phyloP scores from a whole-genome alignment of 768 basidiomycete genomes.

The Russula abietina region DNA sequence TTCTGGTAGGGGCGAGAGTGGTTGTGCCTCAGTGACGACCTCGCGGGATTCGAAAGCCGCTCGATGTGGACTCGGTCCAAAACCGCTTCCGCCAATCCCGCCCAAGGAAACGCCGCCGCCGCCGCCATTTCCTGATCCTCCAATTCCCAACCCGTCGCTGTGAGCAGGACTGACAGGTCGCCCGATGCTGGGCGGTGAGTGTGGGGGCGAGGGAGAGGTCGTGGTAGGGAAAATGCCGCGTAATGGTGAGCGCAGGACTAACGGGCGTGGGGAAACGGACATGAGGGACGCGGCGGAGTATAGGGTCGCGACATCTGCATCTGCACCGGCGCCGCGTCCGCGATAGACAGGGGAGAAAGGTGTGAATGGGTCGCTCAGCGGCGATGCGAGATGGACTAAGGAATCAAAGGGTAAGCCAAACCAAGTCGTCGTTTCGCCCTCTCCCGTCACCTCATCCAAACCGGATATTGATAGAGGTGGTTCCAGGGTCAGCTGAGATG shows the following conservation, averaged over 20 bases:
- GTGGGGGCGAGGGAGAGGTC: slow-evolving; percentile 20
- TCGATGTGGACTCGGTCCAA: slow-evolving; percentile 34
- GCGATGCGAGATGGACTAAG: slow-evolving; percentile 61
- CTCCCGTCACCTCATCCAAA: slow-evolving; percentile 19
- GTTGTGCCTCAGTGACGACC: slow-evolving; percentile 68
- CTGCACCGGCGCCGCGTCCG: slow-evolving; percentile 38
- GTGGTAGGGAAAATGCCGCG: slow-evolving; percentile 35
- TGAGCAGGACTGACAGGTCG: slow-evolving; percentile 31
- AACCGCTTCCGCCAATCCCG: slow-evolving; percentile 33
- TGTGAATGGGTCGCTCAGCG: slow-evolving; percentile 44
- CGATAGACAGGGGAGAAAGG: slow-evolving; percentile 42
- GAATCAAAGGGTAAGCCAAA: slow-evolving; percentile 67
- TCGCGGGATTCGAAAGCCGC: slow-evolving; percentile 66
- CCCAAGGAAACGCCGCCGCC: neutral
- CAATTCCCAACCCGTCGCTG: slow-evolving; percentile 18
- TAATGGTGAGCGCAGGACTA: slow-evolving; percentile 33
- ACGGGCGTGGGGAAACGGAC: slow-evolving; percentile 48
- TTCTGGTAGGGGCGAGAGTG: slow-evolving; percentile 52
- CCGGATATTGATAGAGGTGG: slow-evolving; percentile 5
- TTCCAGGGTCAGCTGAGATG: neutral
- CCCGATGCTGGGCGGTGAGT: slow-evolving; percentile 27
- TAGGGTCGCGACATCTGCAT: slow-evolving; percentile 77
- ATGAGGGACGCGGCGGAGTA: slow-evolving; percentile 82
- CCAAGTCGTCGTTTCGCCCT: slow-evolving; percentile 37
- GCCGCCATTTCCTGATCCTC: neutral